Evolutionary conservation across 1,284 basidiomycete species (phyloP), one percentile per base, ranked within the genome.

Genomic region (Ceratobasidium papillatum): DNA sequence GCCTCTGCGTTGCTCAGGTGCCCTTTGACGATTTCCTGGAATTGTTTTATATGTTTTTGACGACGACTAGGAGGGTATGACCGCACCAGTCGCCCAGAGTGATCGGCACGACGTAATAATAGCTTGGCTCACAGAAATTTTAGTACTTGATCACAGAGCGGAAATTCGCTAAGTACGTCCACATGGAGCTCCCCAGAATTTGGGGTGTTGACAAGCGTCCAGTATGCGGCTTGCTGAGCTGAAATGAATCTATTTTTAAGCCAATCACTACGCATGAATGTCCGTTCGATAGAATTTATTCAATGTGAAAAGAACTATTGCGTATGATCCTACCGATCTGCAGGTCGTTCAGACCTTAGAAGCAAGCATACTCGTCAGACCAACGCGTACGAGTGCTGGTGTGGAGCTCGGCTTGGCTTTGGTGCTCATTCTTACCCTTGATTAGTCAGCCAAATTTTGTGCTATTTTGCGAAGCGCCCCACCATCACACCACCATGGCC

Each of bases 381-480:
- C 14, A 14, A 41, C 38, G 38, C 38, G 14, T 41, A 41, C 38
- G 38, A 41, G 5, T 41, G 38, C 5, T 5, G 14, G 7, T 14
- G 38, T 41, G 38, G 7, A 41, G 5, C 5, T 41, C 38, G 38
- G 5, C 38, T 7, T 14, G 14, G 38, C 7, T 14, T 41, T 14
- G 14, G 38, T 14, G 38, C 38, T 41, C 38, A 14, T 41, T 3
- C 47, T 22, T 22, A 43, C 41, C 8, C 47, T 22, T 9, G 8
- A 32, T 61, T 61, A 52, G 66, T 56, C 54, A 58, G 38, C 66
- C 52, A 69, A 69, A 69, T 43, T 69, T 69, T 69, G 52, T 56
- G 11, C 8, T 17, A 14, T 41, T 17, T 63, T 32, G 19, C 14
- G 30, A 69, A 69, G 66, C 66, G 66, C 66, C 51, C 51, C 27